A percentile compares a stretch with the other conserved stretches of the same genome.
Evolutionary conservation across 495 filamentous ascomycete species (phyloP).

Genomic region (Xylaria grammica): DNA sequence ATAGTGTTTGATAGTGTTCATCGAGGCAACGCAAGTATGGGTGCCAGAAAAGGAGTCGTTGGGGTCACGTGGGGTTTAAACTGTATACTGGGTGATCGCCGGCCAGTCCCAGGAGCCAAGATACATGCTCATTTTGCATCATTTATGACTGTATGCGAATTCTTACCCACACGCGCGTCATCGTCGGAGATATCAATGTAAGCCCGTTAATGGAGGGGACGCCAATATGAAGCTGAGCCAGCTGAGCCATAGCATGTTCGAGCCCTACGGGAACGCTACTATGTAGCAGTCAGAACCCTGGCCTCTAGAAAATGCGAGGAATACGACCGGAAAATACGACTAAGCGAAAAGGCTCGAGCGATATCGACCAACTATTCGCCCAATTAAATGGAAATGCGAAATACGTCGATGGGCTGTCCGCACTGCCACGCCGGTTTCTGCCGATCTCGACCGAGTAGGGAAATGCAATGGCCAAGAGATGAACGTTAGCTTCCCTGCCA

Average conservation of each 20-base stretch:
- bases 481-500: no score
- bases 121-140: not conserved
- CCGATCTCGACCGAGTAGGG: slow-evolving; percentile 3
- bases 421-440: not conserved
- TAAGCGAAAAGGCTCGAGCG: not conserved
- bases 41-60: not conserved
- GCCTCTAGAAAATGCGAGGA: slow-evolving; percentile 12
- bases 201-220: no score
- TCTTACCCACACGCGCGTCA: no score
- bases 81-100: not conserved
- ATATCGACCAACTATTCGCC: not conserved
- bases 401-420: not conserved
- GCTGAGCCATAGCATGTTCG: no score
- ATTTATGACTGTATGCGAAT: not conserved
- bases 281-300: not conserved
- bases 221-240: no score
- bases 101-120: no score
- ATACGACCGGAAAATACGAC: not conserved
- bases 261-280: no score
- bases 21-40: not conserved
- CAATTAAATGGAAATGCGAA: slow-evolving; percentile 8
- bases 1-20: not conserved
- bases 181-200: no score
- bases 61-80: no score
- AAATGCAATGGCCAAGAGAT: slow-evolving; percentile 20